Base-by-base conservation (phyloP, 2,329 filamentous ascomycete genomes). In the Penicillium sp. region DNA sequence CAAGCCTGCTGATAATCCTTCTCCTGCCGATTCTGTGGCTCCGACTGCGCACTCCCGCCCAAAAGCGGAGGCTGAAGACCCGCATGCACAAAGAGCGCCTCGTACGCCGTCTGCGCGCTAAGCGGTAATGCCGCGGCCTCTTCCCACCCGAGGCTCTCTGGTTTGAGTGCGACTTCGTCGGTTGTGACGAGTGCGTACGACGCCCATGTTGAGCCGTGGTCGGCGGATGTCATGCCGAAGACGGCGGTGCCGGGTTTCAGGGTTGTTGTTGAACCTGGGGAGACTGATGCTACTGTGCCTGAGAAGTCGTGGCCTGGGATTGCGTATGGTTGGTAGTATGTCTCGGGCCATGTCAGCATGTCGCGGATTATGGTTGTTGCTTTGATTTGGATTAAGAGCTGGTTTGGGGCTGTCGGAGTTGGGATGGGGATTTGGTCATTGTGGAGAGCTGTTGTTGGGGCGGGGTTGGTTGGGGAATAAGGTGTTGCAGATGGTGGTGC, bases 81-180 rank as follows among this genome's bases (percentile, higher is more conserved):
- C 2, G 60, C 68, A 50, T 70, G 64, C 2, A 66, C 67, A 47
- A 71, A 69, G n/a, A 73, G 54, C n/a, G 70, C 69, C 60, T 73
- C 64, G 23, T 63, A 72, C 7, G 71, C 71, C 27, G 71, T 74
- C 59, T 65, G 60, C 25, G 62, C 70, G 42, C 68, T 70, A 3
- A 73, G 53, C 12, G 70, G 71, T 41, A 72, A 43, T 2, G 65
- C 63, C 7, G 70, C 71, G 0, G 68, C 67, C 40, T 65, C 57
- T 21, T 56, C 68, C 55, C 62, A 71, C 3, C 38, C 38, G 15
- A 72, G 41, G 1, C 19, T 6, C 6, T 10, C 17, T 2, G 71
- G 70, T 47, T 70, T 72, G 33, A 41, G 27, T 4, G 65, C 65
- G 5, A 70, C 54, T 52, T 72, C 69, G 3, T 62, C 49, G 10